Evolutionary conservation across 2,329 filamentous ascomycete genomes (phyloP).

Genomic region (Metarhizium brunneum): DNA sequence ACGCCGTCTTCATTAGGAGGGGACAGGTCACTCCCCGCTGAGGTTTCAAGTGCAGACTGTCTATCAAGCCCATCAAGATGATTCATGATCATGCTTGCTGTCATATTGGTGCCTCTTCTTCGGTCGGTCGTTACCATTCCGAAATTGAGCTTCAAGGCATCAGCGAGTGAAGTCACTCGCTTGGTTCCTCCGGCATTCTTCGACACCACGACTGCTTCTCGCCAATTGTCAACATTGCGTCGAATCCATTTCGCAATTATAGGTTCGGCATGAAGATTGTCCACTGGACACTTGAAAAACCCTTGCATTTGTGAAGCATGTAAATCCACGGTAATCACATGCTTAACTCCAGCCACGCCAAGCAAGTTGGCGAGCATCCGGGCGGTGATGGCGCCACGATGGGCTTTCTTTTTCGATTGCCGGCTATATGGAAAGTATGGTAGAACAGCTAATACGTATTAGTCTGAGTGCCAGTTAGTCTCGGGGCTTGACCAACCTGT

Average conservation of each 20-base stretch:
- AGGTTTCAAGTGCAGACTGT: constrained; percentile 30
- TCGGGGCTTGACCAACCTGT: constrained; percentile 59
- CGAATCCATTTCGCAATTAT: constrained; percentile 94
- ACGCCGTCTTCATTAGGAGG: constrained; percentile 11
- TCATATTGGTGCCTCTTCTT: constrained; percentile 60
- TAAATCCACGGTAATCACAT: constrained; percentile 94
- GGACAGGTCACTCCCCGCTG: constrained; percentile 11
- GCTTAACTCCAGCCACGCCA: constrained; percentile 86
- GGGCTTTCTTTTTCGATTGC: constrained; percentile 98
- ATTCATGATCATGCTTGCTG: constrained; percentile 67
- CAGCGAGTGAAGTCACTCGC: constrained; percentile 88
- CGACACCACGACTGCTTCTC: constrained; percentile 87
- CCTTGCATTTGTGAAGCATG: constrained; percentile 99
- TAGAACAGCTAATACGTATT: constrained; percentile 55
- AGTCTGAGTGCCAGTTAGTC: constrained; percentile 3
- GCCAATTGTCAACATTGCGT: constrained; percentile 79
- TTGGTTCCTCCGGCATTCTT: constrained; percentile 98
- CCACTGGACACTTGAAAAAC: constrained; percentile 95
- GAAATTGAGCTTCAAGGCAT: constrained; percentile 94
- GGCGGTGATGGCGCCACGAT: constrained; percentile 90
- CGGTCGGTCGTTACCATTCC: constrained; percentile 88
- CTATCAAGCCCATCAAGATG: constrained; percentile 54
- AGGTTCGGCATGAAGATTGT: constrained; percentile 94
- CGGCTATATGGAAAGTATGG: constrained; percentile 99
- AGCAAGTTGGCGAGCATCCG: constrained; percentile 95